Evolutionary conservation across 306 rosid species (phyloP).

Genomic region (Malus orientalis): DNA sequence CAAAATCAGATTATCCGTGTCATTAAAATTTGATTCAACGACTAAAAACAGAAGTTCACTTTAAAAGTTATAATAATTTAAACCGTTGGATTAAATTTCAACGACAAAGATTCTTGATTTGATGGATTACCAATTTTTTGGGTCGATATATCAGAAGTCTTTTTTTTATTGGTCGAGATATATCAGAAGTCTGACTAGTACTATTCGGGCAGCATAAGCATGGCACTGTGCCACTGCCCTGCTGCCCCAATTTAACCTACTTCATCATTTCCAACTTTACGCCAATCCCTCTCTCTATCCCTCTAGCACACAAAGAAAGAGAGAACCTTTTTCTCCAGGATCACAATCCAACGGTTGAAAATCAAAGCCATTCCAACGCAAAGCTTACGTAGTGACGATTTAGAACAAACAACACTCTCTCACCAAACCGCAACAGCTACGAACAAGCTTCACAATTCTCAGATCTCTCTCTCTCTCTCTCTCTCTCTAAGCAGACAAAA

Average conservation of each 20-base stretch:
- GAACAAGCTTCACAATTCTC: not conserved
- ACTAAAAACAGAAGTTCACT: too few relatives aligned
- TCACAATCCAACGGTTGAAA: slow-evolving; percentile 16
- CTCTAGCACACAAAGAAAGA: not conserved
- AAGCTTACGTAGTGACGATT: slow-evolving; percentile 1
- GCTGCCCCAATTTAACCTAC: slow-evolving; percentile 9
- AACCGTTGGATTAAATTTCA: too few relatives aligned
- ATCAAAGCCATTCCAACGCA: slow-evolving; percentile 15
- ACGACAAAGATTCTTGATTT: too few relatives aligned
- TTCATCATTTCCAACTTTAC: not conserved
- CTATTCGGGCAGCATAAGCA: slow-evolving; percentile 7
- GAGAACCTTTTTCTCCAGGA: not conserved
- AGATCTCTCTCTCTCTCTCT: not conserved
- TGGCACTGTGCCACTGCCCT: not conserved
- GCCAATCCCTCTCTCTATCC: not conserved
- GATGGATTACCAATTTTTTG: too few relatives aligned
- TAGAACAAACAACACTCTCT: not conserved
- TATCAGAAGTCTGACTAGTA: not conserved
- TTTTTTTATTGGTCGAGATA: too few relatives aligned
- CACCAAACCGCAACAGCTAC: not conserved
- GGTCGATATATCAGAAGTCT: not conserved
- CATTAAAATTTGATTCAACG: too few relatives aligned
- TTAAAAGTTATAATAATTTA: too few relatives aligned
- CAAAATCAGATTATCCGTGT: too few relatives aligned
- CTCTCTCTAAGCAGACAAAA: not conserved